Evolutionary conservation across 23 red algal species (phyloP).

Genomic region (Gracilaria domingensis): DNA sequence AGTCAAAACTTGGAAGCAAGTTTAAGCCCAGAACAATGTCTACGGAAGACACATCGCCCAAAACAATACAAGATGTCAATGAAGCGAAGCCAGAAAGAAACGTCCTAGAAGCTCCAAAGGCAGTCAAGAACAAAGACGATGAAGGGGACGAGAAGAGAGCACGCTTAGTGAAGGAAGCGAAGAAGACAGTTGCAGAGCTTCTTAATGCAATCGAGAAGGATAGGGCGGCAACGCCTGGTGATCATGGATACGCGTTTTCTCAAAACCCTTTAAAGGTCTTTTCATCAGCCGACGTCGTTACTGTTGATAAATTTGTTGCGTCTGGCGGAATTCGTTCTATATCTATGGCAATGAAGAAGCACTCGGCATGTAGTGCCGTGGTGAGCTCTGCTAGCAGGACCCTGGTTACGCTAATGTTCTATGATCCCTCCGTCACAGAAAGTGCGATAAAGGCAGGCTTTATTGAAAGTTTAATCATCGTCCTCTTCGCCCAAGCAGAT

Average conservation of each 20-base stretch:
- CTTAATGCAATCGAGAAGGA: conserved; percentile 55
- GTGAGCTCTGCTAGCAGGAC: conserved; percentile 38
- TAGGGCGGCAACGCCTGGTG: conserved; percentile 7
- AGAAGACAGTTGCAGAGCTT: conserved; percentile 38
- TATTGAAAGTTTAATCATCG: conserved; percentile 43
- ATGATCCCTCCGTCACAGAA: conserved; percentile 27
- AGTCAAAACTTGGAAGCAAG: background rate
- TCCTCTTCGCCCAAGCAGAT: conserved; percentile 31
- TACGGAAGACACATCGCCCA: background rate
- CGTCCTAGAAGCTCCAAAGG: background rate
- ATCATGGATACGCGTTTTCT: conserved; percentile 45
- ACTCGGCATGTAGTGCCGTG: conserved; percentile 39
- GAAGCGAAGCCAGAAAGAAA: background rate
- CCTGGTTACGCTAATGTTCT: conserved; percentile 39
- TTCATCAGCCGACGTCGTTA: conserved; percentile 41
- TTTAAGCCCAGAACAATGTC: background rate
- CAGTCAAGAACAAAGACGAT: background rate
- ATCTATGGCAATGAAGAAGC: conserved; percentile 53
- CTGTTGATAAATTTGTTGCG: conserved; percentile 52
- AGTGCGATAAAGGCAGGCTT: conserved; percentile 43
- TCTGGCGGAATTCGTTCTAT: conserved; percentile 72
- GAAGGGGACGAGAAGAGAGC: conserved; percentile 38
- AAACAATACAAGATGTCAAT: background rate
- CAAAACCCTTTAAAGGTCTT: conserved; percentile 70
- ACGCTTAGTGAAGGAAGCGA: conserved; percentile 43